Evolutionary conservation across 1,284 basidiomycete species (phyloP), one percentile per base, ranked within the genome.

Genomic region (Rhodotorula sp.): DNA sequence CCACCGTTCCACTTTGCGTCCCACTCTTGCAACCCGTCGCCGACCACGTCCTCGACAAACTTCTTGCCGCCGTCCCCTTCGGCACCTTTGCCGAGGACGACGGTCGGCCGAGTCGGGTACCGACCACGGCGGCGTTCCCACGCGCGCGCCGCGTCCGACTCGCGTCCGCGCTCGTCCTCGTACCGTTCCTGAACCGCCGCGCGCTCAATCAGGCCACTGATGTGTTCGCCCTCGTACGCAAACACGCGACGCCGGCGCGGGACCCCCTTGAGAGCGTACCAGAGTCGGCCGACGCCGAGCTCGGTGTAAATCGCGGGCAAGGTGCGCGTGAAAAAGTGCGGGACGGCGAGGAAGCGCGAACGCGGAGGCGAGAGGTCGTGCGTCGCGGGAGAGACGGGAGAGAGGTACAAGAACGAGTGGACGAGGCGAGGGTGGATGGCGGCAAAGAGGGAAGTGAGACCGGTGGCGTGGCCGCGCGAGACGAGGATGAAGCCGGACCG

Each of bases 401-500:
- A 55, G 58, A 75, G 63, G 60, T 74, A 75, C 45, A 75, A 66
- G 59, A 64, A 66, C 5, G 68, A 70, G 58, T 75, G 74, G 42
- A 71, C 33, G 8, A 72, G 63, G 29, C 70, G 67, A 3, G 72
- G 70, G 62, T 74, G 64, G 24, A 71, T 57, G 8, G 74, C 42
- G 18, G 74, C 72, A 44, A 75, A 75, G 53, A 75, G 67, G 20
- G 74, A 42, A 1, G 72, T 61, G 49, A 64, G 30, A 30, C 65
- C 44, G 20, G 74, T 67, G 7, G 70, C 64, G 45, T 66, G 62
- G 15, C 64, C 67, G 49, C 62, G 62, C 15, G 68, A 66, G 53
- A 75, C 57, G 59, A 75, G 61, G 57, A 75, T 51, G 55, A 75
- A 70, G 4, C 74, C 74, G 8, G 66, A 68, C 5, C 72, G 72